These are phyloP conservation scores for Ustilago bromivora DNA, from an alignment of 1,284 basidiomycete species.

Conservation along the genomic window DNA sequence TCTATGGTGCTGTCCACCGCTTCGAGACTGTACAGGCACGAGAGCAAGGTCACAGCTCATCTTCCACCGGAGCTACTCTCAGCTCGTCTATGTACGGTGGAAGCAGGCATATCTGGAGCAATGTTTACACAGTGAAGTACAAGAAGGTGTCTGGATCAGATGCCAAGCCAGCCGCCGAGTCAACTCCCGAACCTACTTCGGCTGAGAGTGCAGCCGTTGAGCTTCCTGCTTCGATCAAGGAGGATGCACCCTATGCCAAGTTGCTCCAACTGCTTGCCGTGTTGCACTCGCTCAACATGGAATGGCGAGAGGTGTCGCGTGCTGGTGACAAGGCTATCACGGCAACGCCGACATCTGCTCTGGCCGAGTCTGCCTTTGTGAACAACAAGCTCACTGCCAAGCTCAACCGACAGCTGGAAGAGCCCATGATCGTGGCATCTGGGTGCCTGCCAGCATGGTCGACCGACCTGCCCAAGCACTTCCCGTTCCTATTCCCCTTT, in stretches of 20 bases:
- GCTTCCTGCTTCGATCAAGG: constrained; percentile 80
- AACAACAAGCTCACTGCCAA: constrained; percentile 99
- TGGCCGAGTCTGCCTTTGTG: constrained; percentile 83
- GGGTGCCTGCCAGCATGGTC: constrained; percentile 97
- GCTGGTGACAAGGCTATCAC: constrained; percentile 13
- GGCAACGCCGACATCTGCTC: constrained; percentile 68
- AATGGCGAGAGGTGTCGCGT: constrained; percentile 71
- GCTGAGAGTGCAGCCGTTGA: constrained; percentile 30
- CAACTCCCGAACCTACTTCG: constrained; percentile 56
- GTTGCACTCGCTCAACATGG: constrained; percentile 81
- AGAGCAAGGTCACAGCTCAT: constrained; percentile 14
- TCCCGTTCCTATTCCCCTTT: constrained; percentile 98
- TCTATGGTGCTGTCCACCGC: constrained; percentile 94
- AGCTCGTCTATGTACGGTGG: constrained; percentile 24
- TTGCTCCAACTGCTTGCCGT: constrained; percentile 90
- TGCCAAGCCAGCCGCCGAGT: constrained; percentile 67
- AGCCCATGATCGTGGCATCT: constrained; percentile 98
- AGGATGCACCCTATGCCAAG: constrained; percentile 86
- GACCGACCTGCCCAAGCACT: constrained; percentile 89
- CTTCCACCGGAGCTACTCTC: background rate
- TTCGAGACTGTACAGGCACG: constrained; percentile 74
- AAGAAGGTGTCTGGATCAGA: constrained; percentile 89
- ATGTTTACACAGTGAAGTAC: constrained; percentile 89
- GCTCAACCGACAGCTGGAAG: constrained; percentile 95
- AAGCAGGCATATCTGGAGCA: constrained; percentile 81